These are phyloP conservation scores for Xylaria arbuscula DNA, from an alignment of 2,329 filamentous ascomycete species.

Conservation along the genomic window DNA sequence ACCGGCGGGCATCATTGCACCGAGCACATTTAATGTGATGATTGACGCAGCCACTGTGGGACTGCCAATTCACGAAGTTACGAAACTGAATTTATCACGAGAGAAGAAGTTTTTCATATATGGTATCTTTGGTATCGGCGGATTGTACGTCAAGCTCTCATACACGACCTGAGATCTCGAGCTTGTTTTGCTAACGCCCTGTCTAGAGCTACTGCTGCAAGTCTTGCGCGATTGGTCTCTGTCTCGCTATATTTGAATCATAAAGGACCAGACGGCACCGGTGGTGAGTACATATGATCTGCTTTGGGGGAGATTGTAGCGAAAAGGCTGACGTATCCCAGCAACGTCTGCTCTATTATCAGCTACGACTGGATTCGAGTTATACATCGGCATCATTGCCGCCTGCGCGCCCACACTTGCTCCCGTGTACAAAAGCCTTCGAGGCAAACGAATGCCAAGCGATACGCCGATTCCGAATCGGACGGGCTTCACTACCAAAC, in stretches of 20 bases:
- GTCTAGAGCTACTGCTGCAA: constrained; percentile 30
- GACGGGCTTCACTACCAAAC: constrained; percentile 31
- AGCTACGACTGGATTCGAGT: constrained; percentile 33
- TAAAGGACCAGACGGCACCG: constrained; percentile 13
- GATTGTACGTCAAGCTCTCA: constrained; percentile 30
- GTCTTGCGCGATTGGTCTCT: constrained; percentile 31
- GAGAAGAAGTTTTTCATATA: constrained; percentile 21
- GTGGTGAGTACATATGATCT: constrained; percentile 25
- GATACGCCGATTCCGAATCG: constrained; percentile 30
- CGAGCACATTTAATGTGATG: constrained; percentile 26
- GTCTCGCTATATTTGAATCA: constrained; percentile 24
- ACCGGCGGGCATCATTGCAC: constrained; percentile 19
- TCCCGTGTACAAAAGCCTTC: constrained; percentile 29
- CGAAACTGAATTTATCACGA: constrained; percentile 29
- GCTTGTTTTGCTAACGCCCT: constrained; percentile 12
- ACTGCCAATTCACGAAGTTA: constrained; percentile 35
- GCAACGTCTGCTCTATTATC: constrained; percentile 28
- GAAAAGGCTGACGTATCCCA: constrained; percentile 23
- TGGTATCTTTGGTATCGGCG: constrained; percentile 36
- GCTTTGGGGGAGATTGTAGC: no score
- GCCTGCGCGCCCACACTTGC: constrained; percentile 34
- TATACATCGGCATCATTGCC: constrained; percentile 37
- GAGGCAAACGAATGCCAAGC: background rate
- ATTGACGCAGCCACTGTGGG: constrained; percentile 31
- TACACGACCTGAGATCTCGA: background rate